phyloP scores from a whole-genome alignment of 2,329 filamentous ascomycete species.

The Metarhizium brunneum region DNA sequence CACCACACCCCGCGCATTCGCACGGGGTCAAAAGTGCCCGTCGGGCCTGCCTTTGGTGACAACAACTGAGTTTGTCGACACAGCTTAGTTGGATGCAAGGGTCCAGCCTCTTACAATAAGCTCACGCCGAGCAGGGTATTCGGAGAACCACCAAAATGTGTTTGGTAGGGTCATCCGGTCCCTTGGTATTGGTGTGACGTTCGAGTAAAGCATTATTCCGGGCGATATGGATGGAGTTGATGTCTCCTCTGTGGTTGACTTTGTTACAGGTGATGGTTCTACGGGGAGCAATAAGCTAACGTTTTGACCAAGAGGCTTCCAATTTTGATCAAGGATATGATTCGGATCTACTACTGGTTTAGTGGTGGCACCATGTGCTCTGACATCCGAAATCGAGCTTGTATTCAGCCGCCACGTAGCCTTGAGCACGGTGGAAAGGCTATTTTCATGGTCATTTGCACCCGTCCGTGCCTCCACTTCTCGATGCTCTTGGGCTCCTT shows the following conservation, averaged over 20 bases:
- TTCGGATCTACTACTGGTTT: not conserved
- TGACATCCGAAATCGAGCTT: too few species aligned
- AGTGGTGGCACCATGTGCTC: too few species aligned
- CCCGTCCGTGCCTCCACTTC: too few species aligned
- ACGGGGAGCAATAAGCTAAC: not conserved
- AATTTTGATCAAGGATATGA: not conserved
- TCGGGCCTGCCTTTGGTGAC: slow-evolving; percentile 5
- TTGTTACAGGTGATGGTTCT: not conserved
- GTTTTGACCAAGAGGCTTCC: not conserved
- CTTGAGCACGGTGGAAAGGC: not conserved
- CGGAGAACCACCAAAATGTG: slow-evolving; percentile 8
- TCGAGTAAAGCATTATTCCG: not conserved
- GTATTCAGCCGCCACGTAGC: not conserved
- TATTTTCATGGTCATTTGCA: not conserved
- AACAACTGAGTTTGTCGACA: not conserved
- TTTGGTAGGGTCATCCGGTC: slow-evolving; percentile 12
- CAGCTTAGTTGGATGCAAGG: slow-evolving; percentile 4
- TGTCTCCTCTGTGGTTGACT: not conserved
- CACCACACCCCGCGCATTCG: not conserved
- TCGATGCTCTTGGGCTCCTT: too few species aligned
- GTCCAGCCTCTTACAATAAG: slow-evolving; percentile 3
- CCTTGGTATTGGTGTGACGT: slow-evolving; percentile 5
- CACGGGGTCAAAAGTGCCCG: slow-evolving; percentile 6
- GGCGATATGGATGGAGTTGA: not conserved
- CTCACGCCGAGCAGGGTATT: slow-evolving; percentile 9